phyloP scores from a whole-genome alignment of 768 basidiomycete species.

The Botryobasidium botryosum region DNA sequence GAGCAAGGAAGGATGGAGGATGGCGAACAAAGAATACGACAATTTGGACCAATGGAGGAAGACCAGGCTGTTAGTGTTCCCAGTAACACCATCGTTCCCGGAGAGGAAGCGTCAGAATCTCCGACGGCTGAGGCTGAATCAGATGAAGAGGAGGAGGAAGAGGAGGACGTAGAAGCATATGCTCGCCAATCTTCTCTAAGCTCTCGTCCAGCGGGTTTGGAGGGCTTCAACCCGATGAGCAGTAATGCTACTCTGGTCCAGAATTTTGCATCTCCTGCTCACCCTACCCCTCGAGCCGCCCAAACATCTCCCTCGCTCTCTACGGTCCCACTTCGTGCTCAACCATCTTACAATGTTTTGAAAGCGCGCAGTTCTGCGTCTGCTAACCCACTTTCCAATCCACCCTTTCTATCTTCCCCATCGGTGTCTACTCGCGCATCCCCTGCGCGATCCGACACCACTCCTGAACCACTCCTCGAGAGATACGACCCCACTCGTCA shows the following conservation, averaged over 20 bases:
- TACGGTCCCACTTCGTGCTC: constrained; percentile 35
- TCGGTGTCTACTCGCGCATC: constrained; percentile 14
- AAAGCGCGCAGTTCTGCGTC: no score
- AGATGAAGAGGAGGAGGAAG: constrained; percentile 23
- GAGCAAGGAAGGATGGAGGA: constrained; percentile 74
- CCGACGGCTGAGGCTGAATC: constrained; percentile 28
- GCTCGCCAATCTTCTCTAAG: no score
- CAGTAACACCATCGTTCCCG: constrained; percentile 6
- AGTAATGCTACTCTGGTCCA: no score
- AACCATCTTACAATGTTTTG: no score
- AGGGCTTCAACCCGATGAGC: no score
- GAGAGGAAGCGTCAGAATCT: constrained; percentile 18
- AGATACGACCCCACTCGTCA: constrained; percentile 54
- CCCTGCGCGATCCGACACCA: constrained; percentile 13
- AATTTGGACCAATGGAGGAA: background rate
- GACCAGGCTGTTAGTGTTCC: background rate
- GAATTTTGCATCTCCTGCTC: no score
- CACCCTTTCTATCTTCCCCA: constrained; percentile 15
- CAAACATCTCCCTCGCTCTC: constrained; percentile 63
- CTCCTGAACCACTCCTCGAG: constrained; percentile 35
- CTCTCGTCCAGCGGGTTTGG: no score
- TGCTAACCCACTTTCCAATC: background rate
- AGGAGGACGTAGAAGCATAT: no score
- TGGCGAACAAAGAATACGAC: constrained; percentile 22
- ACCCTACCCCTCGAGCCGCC: no score